These are phyloP conservation scores for Cucurbita argyrosperma DNA, from an alignment of 306 rosid species.

Conservation along the genomic window DNA sequence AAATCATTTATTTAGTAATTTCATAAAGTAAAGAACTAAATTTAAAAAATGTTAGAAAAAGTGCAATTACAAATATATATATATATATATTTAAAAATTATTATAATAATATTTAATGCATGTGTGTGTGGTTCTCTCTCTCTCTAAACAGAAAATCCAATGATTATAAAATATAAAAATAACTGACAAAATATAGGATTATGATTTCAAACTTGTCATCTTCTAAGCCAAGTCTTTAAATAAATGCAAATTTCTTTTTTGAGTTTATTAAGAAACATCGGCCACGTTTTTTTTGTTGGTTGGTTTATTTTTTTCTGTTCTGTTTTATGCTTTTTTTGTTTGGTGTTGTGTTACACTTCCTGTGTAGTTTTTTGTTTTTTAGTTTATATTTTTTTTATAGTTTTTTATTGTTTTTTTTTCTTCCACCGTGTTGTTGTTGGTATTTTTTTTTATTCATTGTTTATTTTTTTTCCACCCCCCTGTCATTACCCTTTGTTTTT, in stretches of 20 bases:
- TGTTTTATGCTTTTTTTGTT: too few species aligned
- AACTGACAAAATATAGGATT: slow-evolving; percentile 9
- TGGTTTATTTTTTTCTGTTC: too few species aligned
- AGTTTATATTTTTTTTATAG: too few species aligned
- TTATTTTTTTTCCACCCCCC: too few species aligned
- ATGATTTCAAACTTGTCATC: slow-evolving; percentile 10
- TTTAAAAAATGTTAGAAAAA: neutral
- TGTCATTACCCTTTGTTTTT: too few species aligned
- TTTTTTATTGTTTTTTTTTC: too few species aligned
- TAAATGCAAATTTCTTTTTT: neutral
- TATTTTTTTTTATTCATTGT: too few species aligned
- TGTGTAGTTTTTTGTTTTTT: too few species aligned
- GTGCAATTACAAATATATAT: neutral
- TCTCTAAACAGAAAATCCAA: slow-evolving; percentile 5
- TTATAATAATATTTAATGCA: neutral
- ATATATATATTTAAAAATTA: too few species aligned
- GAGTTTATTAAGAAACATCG: neutral
- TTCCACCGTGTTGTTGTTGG: too few species aligned
- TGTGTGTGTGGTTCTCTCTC: neutral
- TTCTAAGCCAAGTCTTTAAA: slow-evolving; percentile 1
- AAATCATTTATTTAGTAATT: neutral
- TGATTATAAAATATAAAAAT: slow-evolving; percentile 11
- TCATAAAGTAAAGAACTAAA: neutral
- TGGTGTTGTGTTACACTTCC: too few species aligned
- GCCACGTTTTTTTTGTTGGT: too few species aligned